These are phyloP conservation scores for Tetrastigma voinierianum DNA, from an alignment of 164 flowering plant genomes.

Conservation along the genomic window DNA sequence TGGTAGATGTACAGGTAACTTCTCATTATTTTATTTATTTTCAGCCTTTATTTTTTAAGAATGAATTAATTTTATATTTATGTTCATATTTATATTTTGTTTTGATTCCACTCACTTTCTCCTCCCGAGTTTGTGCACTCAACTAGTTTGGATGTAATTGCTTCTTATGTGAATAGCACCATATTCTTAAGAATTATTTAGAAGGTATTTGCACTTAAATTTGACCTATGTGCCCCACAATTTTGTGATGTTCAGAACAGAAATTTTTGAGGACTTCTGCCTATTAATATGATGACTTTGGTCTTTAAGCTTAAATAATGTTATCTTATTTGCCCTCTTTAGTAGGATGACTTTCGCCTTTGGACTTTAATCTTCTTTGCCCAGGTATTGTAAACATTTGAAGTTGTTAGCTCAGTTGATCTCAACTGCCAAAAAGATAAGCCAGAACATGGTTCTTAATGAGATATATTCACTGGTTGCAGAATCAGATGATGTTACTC, in stretches of 20 bases:
- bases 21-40: background rate
- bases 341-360: background rate
- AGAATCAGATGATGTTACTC: slow-evolving; percentile 87
- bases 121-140: background rate
- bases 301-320: too few species aligned
- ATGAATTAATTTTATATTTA: background rate
- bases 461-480: slow-evolving; percentile 74
- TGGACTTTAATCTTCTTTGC: background rate
- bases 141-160: background rate
- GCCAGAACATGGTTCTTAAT: slow-evolving; percentile 64
- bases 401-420: slow-evolving; percentile 66
- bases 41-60: background rate
- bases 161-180: background rate
- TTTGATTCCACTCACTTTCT: background rate
- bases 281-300: background rate
- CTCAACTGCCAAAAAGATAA: slow-evolving; percentile 60
- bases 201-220: background rate
- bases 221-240: background rate
- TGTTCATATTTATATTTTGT: background rate
- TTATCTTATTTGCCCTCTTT: too few species aligned
- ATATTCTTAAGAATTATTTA: background rate
- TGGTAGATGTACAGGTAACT: slow-evolving; percentile 87
- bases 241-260: background rate
- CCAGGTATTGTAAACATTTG: slow-evolving; percentile 83
- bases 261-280: background rate